These are phyloP conservation scores for Didymella arachidicola DNA, from an alignment of 2,329 filamentous ascomycete species.

Conservation along the genomic window DNA sequence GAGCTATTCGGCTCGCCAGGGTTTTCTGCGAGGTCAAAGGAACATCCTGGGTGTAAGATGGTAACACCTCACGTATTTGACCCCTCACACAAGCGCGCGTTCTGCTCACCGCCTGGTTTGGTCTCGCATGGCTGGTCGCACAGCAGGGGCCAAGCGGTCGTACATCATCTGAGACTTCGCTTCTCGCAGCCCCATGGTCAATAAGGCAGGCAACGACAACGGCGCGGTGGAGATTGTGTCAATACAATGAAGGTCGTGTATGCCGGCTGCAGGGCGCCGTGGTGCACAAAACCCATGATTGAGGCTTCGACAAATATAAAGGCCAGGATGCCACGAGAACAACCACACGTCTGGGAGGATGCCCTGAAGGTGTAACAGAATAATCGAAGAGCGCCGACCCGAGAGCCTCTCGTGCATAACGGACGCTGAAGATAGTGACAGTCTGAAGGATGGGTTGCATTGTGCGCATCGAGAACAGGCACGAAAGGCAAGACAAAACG, in stretches of 20 bases:
- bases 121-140: slow-evolving; percentile 10
- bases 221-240: slow-evolving; percentile 12
- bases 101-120: slow-evolving; percentile 18
- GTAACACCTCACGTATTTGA: slow-evolving; percentile 14
- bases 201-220: not conserved
- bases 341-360: slow-evolving; percentile 5
- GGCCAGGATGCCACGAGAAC: slow-evolving; percentile 21
- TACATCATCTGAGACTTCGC: slow-evolving; percentile 4
- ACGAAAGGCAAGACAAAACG: not conserved
- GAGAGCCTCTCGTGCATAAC: not conserved
- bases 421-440: not conserved
- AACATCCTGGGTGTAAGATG: slow-evolving; percentile 4
- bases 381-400: slow-evolving; percentile 5
- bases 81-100: slow-evolving; percentile 14
- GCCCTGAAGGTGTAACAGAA: slow-evolving; percentile 14
- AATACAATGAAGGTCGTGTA: not conserved
- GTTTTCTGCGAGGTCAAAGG: slow-evolving; percentile 5
- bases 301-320: not conserved
- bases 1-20: not conserved
- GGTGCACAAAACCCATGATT: slow-evolving; percentile 1
- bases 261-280: slow-evolving; percentile 14
- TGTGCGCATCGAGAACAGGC: not conserved
- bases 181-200: not conserved
- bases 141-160: slow-evolving; percentile 14
- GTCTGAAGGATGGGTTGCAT: not conserved